phyloP scores from a whole-genome alignment of 225 moss, liverwort and hornwort species.

The Physcomitrium patens region DNA sequence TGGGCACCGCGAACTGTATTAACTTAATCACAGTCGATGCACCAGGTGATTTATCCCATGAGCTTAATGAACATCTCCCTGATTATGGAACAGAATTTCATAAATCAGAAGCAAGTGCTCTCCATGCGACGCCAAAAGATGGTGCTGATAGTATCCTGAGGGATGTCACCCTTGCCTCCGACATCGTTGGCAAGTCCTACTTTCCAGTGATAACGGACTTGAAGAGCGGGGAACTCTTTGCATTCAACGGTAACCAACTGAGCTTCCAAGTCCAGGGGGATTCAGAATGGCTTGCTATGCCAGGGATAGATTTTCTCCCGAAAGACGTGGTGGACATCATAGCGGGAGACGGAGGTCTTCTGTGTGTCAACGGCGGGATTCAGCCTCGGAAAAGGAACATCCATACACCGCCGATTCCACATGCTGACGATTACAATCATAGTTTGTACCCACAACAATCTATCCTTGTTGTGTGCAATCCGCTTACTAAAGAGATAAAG shows the following conservation, averaged over 20 bases:
- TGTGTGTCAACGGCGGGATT: constrained; percentile 54
- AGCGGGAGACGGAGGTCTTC: constrained; percentile 53
- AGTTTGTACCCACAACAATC: constrained; percentile 53
- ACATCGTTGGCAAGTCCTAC: constrained; percentile 27
- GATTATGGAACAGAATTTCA: constrained; percentile 12
- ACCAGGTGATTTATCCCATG: constrained; percentile 16
- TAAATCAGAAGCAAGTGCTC: constrained; percentile 19
- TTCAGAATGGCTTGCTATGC: constrained; percentile 53
- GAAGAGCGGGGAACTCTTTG: constrained; percentile 44
- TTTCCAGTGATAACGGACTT: constrained; percentile 49
- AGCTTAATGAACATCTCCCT: constrained; percentile 9
- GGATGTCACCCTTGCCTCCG: constrained; percentile 29
- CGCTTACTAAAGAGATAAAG: constrained; percentile 47
- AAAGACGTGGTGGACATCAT: constrained; percentile 45
- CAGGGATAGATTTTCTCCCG: constrained; percentile 46
- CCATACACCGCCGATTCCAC: constrained; percentile 49
- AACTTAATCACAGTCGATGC: constrained; percentile 16
- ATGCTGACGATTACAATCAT: constrained; percentile 55
- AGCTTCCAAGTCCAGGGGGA: constrained; percentile 23
- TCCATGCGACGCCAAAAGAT: constrained; percentile 21
- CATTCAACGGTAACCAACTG: constrained; percentile 38
- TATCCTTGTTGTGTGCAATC: constrained; percentile 61
- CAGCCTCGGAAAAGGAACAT: constrained; percentile 47
- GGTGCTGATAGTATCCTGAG: constrained; percentile 26
- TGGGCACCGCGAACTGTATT: neutral